Conservation (phyloP, 2,329 filamentous ascomycete species). For the Aspergillus chevalieri region DNA sequence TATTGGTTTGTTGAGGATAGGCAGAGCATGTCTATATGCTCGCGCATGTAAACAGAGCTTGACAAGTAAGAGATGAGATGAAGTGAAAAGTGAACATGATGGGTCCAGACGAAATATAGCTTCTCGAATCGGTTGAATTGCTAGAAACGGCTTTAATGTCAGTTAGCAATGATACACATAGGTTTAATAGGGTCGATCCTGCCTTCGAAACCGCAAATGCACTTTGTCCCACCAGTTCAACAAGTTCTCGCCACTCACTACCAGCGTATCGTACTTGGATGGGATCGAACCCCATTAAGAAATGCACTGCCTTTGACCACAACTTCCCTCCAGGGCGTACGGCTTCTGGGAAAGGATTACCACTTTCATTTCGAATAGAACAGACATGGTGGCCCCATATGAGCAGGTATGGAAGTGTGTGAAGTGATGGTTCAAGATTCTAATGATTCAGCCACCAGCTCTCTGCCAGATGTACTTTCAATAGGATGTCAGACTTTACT, state of each 20-base stretch:
- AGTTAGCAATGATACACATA: slow-evolving; percentile 6
- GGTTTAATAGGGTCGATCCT: slow-evolving; percentile 9
- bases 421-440: slow-evolving; percentile 49
- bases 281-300: slow-evolving; percentile 49
- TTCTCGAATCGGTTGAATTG: slow-evolving; percentile 35
- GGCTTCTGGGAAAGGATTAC: slow-evolving; percentile 31
- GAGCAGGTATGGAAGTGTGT: slow-evolving; percentile 56
- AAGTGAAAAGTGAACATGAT: slow-evolving; percentile 38
- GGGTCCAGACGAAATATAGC: slow-evolving; percentile 42
- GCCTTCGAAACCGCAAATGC: slow-evolving; percentile 31
- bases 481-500: slow-evolving; percentile 6
- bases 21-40: slow-evolving; percentile 34
- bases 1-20: slow-evolving; percentile 37
- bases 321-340: slow-evolving; percentile 40
- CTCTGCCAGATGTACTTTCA: no score
- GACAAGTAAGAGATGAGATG: slow-evolving; percentile 36
- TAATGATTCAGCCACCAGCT: slow-evolving; percentile 2
- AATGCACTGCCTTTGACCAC: slow-evolving; percentile 46
- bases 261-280: slow-evolving; percentile 42
- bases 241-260: slow-evolving; percentile 29
- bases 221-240: slow-evolving; percentile 26
- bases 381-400: slow-evolving; percentile 48
- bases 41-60: slow-evolving; percentile 38
- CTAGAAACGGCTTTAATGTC: slow-evolving; percentile 30
- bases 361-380: slow-evolving; percentile 27